Evolutionary conservation across 1,284 basidiomycete genomes (phyloP).

Genomic region (Tausonia pullulans): DNA sequence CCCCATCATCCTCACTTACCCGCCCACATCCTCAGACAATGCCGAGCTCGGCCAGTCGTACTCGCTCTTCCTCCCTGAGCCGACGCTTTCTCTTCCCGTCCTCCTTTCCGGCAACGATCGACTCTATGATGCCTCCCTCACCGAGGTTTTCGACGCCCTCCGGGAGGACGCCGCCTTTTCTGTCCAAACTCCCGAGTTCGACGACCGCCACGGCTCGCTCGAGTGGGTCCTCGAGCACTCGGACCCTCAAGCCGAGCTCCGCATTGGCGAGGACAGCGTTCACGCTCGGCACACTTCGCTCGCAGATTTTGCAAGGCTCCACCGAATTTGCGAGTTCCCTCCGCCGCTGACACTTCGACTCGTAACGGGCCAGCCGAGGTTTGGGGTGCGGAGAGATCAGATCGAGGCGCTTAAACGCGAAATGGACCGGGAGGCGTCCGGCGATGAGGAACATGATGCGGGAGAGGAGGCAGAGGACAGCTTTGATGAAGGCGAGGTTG

Average conservation of each 20-base stretch:
- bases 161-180: conserved; percentile 14
- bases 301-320: conserved; percentile 11
- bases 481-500: background rate
- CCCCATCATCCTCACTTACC: no score
- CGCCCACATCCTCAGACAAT: no score
- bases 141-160: conserved; percentile 10
- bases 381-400: conserved; percentile 11
- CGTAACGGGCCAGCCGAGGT: conserved; percentile 6
- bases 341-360: conserved; percentile 8
- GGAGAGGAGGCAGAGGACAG: background rate
- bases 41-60: no score
- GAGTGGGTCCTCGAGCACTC: conserved; percentile 15
- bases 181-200: background rate
- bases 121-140: background rate
- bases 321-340: conserved; percentile 11
- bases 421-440: background rate
- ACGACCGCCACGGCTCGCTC: conserved; percentile 7
- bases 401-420: background rate
- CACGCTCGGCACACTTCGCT: conserved; percentile 3
- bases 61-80: no score
- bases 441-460: background rate
- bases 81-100: no score
- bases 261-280: conserved; percentile 15
- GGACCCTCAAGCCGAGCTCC: background rate
- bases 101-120: no score